Base-by-base conservation (phyloP, 352 stramenopile species). In the Globisporangium splendens region DNA sequence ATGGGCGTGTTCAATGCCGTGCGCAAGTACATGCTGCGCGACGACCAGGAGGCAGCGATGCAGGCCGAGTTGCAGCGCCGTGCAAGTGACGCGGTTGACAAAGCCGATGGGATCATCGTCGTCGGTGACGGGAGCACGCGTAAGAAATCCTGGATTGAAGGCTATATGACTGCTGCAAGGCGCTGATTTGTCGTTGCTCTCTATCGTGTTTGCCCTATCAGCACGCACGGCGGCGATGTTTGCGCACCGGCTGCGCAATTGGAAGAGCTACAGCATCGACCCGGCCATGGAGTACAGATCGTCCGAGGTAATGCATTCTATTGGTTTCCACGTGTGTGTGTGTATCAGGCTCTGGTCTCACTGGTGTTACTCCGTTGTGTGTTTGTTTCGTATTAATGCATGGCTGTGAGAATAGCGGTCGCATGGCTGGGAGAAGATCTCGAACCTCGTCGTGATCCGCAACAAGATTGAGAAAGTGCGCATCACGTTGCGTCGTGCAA, bases 381-480 rank as follows among this genome's bases (percentile, higher is more conserved):
- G 24, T 31, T 38, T 41, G 0, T 49, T 18, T 22, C 17, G 0
- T 12, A 1, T 12, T 10, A 7, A 44, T 44, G 38, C n/a, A 22
- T 46, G 46, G 11, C 24, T 20, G 42, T 75, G 31, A 22, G 44
- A 63, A 15, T 42, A 88, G 70, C 73, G 72, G 0, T 75, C 78
- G 3, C 59, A 72, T 1, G 55, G 69, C 5, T 93, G 84, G 84
- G 42, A 61, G 8, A 48, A 63, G 4, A 75, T 93, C 31, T 56
- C 62, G 8, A 93, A 93, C 59, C 65, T 93, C 20, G 75, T 91
- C 10, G 74, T 88, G 49, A 73, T 93, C 39, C 71, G 79, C 62
- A 89, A 91, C 64, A 93, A 93, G 60, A 91, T 93, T 46, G 81
- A 93, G 48, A 87, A 91, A 31, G 79, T 93, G 17, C 79, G 78